phyloP scores from a whole-genome alignment of 805 yeast genomes.

The Metschnikowia vanudenii region DNA sequence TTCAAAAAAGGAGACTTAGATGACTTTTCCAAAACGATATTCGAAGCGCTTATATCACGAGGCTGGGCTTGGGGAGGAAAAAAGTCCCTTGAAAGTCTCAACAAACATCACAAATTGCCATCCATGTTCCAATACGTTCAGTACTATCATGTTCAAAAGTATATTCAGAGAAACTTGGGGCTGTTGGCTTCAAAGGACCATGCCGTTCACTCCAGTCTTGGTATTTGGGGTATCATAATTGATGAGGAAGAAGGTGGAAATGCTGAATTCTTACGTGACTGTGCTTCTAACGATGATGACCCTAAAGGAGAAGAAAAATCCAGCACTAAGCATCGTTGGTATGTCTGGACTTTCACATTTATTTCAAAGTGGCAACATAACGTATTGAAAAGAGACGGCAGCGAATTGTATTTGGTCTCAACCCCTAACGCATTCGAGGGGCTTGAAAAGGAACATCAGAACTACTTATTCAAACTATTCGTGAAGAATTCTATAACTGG shows the following conservation, averaged over 20 bases:
- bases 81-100: neutral
- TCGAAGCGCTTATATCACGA: neutral
- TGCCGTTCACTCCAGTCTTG: no score
- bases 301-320: neutral
- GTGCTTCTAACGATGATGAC: neutral
- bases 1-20: neutral
- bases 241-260: no score
- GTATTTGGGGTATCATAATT: no score
- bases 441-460: neutral
- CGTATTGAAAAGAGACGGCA: neutral
- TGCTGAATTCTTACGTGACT: neutral
- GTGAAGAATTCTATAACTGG: neutral
- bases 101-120: no score
- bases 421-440: neutral
- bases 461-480: neutral
- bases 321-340: neutral
- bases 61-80: neutral
- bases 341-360: neutral
- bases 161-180: no score
- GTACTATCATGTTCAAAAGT: no score
- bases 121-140: no score
- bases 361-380: slow-evolving; percentile 2
- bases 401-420: neutral
- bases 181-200: no score
- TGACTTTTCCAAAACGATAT: neutral